phyloP scores from a whole-genome alignment of 768 basidiomycete species.

The Termitomyces titanicus region DNA sequence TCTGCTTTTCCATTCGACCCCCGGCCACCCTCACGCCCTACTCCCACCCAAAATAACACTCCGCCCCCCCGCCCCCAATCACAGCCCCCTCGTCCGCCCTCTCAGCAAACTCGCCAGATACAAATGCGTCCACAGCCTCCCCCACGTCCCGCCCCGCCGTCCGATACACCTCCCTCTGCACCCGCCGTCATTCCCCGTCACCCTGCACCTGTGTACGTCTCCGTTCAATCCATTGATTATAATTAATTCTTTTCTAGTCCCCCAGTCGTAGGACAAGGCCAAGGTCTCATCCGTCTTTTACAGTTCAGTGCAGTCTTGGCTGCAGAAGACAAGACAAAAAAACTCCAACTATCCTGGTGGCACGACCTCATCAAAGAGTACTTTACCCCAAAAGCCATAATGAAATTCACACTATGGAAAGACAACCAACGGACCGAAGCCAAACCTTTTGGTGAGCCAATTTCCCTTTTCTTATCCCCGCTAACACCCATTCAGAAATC shows the following conservation, averaged over 20 bases:
- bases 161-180: conserved; percentile 20
- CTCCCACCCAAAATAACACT: conserved; percentile 19
- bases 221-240: no score
- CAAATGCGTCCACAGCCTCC: neutral
- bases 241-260: no score
- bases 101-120: conserved; percentile 13
- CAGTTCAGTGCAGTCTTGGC: conserved; percentile 70
- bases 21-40: conserved; percentile 13
- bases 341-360: conserved; percentile 69
- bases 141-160: neutral
- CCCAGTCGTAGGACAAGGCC: conserved; percentile 56
- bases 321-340: conserved; percentile 50
- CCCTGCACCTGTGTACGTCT: no score
- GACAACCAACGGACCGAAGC: conserved; percentile 77
- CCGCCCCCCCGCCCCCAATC: conserved; percentile 57
- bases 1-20: conserved; percentile 30
- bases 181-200: no score
- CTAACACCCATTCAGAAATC: conserved; percentile 51
- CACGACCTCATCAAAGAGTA: conserved; percentile 58
- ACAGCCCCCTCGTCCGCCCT: conserved; percentile 32
- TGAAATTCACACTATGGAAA: conserved; percentile 87
- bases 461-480: neutral
- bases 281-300: conserved; percentile 60
- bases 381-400: conserved; percentile 64
- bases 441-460: conserved; percentile 75